Evolutionary conservation across 2,329 filamentous ascomycete genomes (phyloP).

Genomic region (Amesomyces nigricolor): DNA sequence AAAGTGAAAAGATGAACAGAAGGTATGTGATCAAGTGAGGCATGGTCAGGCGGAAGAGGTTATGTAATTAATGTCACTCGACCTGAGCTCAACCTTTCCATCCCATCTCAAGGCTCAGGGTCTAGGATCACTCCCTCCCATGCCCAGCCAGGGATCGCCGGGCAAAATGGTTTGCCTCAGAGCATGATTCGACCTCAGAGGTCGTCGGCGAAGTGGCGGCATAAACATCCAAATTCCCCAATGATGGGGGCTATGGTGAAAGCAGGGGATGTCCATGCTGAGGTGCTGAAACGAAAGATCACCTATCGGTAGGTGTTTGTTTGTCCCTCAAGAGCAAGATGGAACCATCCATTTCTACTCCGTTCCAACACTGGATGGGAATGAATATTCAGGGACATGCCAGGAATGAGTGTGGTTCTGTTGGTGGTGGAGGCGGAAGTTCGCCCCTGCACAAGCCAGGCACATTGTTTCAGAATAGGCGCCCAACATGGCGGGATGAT

Average conservation of each 20-base stretch:
- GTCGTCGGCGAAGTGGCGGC: background rate
- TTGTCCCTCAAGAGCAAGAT: too few species aligned
- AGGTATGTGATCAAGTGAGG: background rate
- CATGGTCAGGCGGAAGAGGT: background rate
- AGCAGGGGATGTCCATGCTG: background rate
- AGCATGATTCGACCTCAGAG: background rate
- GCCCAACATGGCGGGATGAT: background rate
- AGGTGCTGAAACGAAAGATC: slow-evolving; percentile 2
- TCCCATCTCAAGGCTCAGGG: background rate
- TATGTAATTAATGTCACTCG: background rate
- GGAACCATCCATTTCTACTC: background rate
- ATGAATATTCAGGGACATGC: background rate
- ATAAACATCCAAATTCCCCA: background rate
- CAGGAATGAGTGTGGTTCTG: background rate
- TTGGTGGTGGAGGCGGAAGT: background rate
- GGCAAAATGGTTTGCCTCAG: background rate
- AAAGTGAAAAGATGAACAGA: background rate
- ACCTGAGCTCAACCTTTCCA: background rate
- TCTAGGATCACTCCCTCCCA: background rate
- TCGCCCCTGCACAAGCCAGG: slow-evolving; percentile 2
- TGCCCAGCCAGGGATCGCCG: background rate
- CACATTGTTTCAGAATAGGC: background rate
- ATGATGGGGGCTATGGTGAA: background rate
- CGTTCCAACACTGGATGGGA: background rate
- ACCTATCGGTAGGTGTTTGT: background rate